Conservation (phyloP, 2,329 filamentous ascomycete species). For the Fusarium stilboides region DNA sequence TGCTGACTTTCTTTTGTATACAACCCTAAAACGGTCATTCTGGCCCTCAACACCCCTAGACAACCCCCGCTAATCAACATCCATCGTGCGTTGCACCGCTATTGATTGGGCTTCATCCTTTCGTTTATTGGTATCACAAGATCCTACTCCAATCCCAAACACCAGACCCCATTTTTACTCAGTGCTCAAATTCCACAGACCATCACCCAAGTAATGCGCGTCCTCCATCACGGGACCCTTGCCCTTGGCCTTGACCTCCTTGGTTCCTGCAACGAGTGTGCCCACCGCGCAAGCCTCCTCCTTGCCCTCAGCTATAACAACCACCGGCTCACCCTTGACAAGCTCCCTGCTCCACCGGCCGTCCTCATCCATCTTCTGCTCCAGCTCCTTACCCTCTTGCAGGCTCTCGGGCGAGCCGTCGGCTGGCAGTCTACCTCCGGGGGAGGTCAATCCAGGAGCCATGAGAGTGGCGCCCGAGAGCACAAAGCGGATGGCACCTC, state of each 20-base stretch:
- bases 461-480: conserved; percentile 94
- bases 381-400: conserved; percentile 61
- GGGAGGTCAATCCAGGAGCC: conserved; percentile 91
- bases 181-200: conserved; percentile 82
- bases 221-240: conserved; percentile 96
- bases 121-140: conserved; percentile 44
- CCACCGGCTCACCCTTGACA: conserved; percentile 85
- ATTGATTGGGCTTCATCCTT: conserved; percentile 10
- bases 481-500: conserved; percentile 97
- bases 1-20: neutral
- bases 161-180: conserved; percentile 56
- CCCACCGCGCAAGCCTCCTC: conserved; percentile 91
- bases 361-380: conserved; percentile 62
- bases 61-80: neutral
- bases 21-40: neutral
- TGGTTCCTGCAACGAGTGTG: conserved; percentile 84
- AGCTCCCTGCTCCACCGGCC: conserved; percentile 77
- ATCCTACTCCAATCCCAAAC: conserved; percentile 9
- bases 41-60: neutral
- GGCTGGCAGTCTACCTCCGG: conserved; percentile 84
- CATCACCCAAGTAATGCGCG: conserved; percentile 94
- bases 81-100: neutral
- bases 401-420: conserved; percentile 55
- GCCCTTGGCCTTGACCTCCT: conserved; percentile 93
- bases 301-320: conserved; percentile 94